phyloP scores from a whole-genome alignment of 495 filamentous ascomycete species.

The Xylaria sp. region DNA sequence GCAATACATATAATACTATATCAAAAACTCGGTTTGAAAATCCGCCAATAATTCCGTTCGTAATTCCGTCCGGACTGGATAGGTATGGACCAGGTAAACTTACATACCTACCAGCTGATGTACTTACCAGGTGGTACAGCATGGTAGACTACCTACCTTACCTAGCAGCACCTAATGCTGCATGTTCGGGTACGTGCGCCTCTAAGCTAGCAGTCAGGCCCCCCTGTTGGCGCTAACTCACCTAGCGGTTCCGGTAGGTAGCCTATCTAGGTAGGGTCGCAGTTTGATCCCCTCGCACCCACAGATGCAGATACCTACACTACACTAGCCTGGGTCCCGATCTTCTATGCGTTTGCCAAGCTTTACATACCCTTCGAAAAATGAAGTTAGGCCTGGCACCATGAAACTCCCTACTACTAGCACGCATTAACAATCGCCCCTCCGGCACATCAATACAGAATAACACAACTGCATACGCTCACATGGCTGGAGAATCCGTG shows the following conservation, averaged over 20 bases:
- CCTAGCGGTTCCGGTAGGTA: background rate
- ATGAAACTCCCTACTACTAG: constrained; percentile 8
- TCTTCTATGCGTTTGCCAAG: constrained; percentile 7
- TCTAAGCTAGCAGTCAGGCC: background rate
- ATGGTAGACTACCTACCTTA: background rate
- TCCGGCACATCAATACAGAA: background rate
- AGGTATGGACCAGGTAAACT: constrained; percentile 4
- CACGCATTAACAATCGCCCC: background rate
- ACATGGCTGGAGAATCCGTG: background rate
- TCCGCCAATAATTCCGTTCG: background rate
- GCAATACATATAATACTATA: background rate
- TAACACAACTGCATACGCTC: background rate
- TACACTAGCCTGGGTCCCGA: background rate
- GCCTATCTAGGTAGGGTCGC: background rate
- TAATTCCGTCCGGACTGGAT: background rate
- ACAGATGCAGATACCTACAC: background rate
- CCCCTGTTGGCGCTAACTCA: background rate
- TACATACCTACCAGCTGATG: background rate
- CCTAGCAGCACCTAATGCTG: constrained; percentile 1
- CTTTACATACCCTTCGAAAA: background rate
- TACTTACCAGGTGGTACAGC: background rate
- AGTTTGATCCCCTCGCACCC: constrained; percentile 2
- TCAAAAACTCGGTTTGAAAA: background rate
- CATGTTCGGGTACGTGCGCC: background rate
- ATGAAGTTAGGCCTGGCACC: background rate